Evolutionary conservation across 2,329 filamentous ascomycete species (phyloP), one percentile per base, ranked within the genome.

Genomic region (Diaporthe sp.): DNA sequence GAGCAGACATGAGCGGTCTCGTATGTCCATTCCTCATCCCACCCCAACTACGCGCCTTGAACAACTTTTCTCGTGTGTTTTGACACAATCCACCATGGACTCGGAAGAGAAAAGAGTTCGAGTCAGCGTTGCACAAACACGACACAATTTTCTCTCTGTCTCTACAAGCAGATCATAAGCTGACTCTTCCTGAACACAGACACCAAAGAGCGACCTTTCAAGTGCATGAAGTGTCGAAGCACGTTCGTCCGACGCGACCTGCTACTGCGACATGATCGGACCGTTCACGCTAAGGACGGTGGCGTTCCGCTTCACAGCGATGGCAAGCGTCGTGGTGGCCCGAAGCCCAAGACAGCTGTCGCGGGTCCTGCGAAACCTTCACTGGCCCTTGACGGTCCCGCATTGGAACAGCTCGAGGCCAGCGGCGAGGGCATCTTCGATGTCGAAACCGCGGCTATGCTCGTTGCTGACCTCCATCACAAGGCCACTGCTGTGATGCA

Each of bases 181-280:
- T 75, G 72, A 75, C 68, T 53, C 2, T 22, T 25, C 10, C 27
- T 25, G 13, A 47, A 65, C 73, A 76, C 84, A 98, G 96, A 98
- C 85, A 99, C 97, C 77, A 99, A 99, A 86, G 97, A 98, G 86
- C 93, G 97, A 77, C 97, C 97, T 50, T 99, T 99, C 90, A 98
- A 98, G 85, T 99, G 97, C 86, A 90, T 95, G 88, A 99, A 99
- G 87, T 99, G 97, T 85, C 91, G 96, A 82, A 98, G 96, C 88
- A 99, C 97, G 76, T 99, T 99, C 83, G 97, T 99, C 80, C 94
- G 97, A 83, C 94, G 97, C 85, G 97, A 99, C 86, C 90, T 99
- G 77, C 92, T 99, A 70, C 92, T 99, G 78, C 94, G 97, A 84
- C 97, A 99, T 87, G 97, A 99, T 85, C 94, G 97, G 81, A 99